Evolutionary conservation across 768 basidiomycete species (phyloP), one percentile per base, ranked within the genome.

Genomic region (Collybiopsis luxurians): DNA sequence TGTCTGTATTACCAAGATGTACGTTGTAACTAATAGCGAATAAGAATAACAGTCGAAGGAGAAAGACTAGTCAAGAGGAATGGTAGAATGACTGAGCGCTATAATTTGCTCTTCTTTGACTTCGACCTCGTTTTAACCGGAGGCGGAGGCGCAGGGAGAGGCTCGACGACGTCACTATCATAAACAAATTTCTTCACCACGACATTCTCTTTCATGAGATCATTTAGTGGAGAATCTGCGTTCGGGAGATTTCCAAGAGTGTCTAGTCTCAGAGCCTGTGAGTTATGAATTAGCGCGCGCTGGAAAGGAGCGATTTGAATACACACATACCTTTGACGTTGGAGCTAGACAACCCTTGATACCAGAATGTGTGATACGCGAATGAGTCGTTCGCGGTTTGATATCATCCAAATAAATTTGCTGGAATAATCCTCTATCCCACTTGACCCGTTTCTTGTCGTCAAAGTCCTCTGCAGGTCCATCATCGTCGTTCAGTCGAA

Each of bases 141-240:
- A 63, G 56, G n/a, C 63, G 58, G 21, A 60, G 67, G 17, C 65
- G 62, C 15, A 57, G 59, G n/a, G n/a, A 55, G 44, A 46, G 36
- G 43, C 11, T 28, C 60, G 52, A 79, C 77, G 2, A 78, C 63
- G 62, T 93, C 91, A 56, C 85, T 83, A 60, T 92, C 89, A 58
- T 92, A 93, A 19, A 93, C 80, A 67, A 85, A 90, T 66, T 83
- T 91, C 73, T 90, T 89, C 39, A 92, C 85, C 51, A 82, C 72
- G 51, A 93, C 70, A 50, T 83, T 84, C 68, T 92, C 89, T 24
- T 76, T 74, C 23, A 79, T 75, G 30, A 92, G 74, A 34, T 87
- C 80, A 50, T 72, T 67, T 24, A 85, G 69, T 1, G 87, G 85
- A 17, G 76, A 68, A 30, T 83, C 79, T 28, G 79, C 77, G 61